Percentiles rank a stretch among this genome's conserved stretches.
Evolutionary conservation across 352 stramenopile species (phyloP).

Genomic region (Ochromonadaceae sp.): DNA sequence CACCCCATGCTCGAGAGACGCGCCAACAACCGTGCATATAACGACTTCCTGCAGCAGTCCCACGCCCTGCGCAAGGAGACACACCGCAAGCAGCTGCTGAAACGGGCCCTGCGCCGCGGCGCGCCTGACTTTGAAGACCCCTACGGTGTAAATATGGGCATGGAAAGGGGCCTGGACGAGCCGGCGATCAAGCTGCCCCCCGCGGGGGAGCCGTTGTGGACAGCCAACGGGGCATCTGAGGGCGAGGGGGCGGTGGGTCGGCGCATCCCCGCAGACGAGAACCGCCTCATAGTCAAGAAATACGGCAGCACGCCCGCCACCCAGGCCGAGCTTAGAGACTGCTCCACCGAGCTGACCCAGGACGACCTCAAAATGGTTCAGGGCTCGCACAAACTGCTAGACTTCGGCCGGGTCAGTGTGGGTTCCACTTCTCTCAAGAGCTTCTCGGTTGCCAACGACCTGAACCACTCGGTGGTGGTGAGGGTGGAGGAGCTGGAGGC

Average conservation of each 20-base stretch:
- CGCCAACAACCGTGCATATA: conserved; percentile 19
- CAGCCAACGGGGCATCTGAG: conserved; percentile 14
- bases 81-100: background rate
- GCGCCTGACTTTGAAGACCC: conserved; percentile 17
- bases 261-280: conserved; percentile 4
- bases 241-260: background rate
- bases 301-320: conserved; percentile 66
- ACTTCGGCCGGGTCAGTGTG: conserved; percentile 74
- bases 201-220: conserved; percentile 48
- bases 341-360: conserved; percentile 42
- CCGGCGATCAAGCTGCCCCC: no score
- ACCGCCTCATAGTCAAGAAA: conserved; percentile 62
- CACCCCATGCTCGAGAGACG: no score
- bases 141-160: conserved; percentile 25
- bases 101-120: no score
- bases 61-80: background rate
- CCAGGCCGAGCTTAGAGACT: conserved; percentile 70
- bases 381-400: conserved; percentile 34
- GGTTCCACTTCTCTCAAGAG: conserved; percentile 53
- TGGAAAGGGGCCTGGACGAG: conserved; percentile 30
- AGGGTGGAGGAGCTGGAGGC: conserved; percentile 25
- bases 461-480: conserved; percentile 58
- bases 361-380: conserved; percentile 44
- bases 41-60: conserved; percentile 9
- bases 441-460: conserved; percentile 66